Conservation (phyloP, 176 grass and related monocot species). For the Musa itinerans region DNA sequence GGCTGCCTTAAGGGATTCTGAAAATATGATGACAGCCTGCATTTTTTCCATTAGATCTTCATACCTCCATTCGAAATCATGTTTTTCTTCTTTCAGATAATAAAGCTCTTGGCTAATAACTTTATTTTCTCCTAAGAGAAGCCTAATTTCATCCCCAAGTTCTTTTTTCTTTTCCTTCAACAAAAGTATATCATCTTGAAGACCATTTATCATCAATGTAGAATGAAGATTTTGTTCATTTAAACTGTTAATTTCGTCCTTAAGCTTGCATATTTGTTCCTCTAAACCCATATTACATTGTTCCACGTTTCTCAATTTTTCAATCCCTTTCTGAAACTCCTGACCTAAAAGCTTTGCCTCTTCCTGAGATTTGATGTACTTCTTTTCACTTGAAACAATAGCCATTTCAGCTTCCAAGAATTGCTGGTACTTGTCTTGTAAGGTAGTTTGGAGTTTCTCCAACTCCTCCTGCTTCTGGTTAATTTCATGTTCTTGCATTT, state of each 20-base stretch:
- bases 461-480: constrained; percentile 15
- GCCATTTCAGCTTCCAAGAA: constrained; percentile 43
- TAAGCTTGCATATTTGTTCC: constrained; percentile 41
- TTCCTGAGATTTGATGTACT: constrained; percentile 35
- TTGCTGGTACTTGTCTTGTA: constrained; percentile 33
- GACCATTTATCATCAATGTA: not conserved
- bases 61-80: constrained; percentile 46
- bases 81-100: constrained; percentile 22
- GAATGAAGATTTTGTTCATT: constrained; percentile 11
- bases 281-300: constrained; percentile 43
- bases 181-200: constrained; percentile 8
- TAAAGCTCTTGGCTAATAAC: constrained; percentile 12
- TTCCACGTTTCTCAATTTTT: constrained; percentile 39
- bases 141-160: constrained; percentile 3
- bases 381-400: constrained; percentile 36
- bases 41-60: constrained; percentile 39
- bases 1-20: constrained; percentile 26
- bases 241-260: constrained; percentile 34
- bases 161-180: constrained; percentile 5
- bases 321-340: constrained; percentile 38
- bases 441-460: constrained; percentile 6
- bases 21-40: constrained; percentile 21
- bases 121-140: constrained; percentile 22
- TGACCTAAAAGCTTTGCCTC: constrained; percentile 35
- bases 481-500: constrained; percentile 9